Percentiles rank a stretch among this genome's conserved stretches.
These are phyloP conservation scores for Rugonectria rugulosa DNA, from an alignment of 2,329 filamentous ascomycete genomes.

Conservation along the genomic window DNA sequence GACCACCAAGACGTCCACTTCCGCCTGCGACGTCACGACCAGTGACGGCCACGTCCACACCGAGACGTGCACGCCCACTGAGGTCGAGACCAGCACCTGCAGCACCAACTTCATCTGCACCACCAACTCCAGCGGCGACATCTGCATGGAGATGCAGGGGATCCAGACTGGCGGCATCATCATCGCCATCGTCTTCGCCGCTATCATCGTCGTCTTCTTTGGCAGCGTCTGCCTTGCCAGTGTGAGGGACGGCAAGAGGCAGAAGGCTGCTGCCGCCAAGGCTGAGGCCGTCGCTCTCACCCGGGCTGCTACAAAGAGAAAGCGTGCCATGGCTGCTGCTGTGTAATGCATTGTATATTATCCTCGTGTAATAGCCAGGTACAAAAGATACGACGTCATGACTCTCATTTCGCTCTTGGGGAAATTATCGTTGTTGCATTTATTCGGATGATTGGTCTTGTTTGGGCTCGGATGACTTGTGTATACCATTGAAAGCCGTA, in stretches of 20 bases:
- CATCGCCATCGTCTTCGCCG: conserved; percentile 1
- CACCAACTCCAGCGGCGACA: conserved; percentile 4
- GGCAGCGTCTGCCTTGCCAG: conserved; percentile 4
- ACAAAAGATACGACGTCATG: background rate
- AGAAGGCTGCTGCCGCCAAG: background rate
- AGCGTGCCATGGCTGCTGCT: background rate
- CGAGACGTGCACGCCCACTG: background rate
- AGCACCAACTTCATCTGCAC: conserved; percentile 8
- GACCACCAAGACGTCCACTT: background rate
- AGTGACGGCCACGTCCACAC: conserved; percentile 3
- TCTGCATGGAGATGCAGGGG: conserved; percentile 8
- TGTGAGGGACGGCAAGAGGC: background rate
- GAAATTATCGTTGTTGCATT: too few species aligned
- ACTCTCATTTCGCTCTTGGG: background rate
- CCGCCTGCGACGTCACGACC: conserved; percentile 1
- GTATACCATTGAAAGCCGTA: too few species aligned
- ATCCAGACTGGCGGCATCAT: conserved; percentile 15
- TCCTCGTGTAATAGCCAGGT: background rate
- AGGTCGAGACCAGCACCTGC: conserved; percentile 7
- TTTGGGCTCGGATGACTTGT: too few species aligned
- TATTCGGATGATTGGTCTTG: too few species aligned
- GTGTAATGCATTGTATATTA: background rate
- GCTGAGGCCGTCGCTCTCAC: background rate
- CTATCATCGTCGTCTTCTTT: background rate
- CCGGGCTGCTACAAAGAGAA: background rate